Base-by-base conservation (phyloP, 306 rosid species). In the Fagus sylvatica region DNA sequence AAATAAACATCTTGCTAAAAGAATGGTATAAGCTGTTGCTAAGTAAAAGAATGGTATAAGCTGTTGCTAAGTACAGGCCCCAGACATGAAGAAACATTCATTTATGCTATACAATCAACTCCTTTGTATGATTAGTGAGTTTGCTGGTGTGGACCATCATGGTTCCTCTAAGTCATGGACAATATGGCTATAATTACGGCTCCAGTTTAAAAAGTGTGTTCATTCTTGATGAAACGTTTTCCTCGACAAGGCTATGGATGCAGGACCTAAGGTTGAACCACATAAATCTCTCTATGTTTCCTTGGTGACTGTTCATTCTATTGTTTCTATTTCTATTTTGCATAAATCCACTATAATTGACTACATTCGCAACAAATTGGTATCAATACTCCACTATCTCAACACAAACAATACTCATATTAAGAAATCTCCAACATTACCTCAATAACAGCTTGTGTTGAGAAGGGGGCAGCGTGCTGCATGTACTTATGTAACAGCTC, bases 401-500 rank as follows among this genome's bases (percentile, higher is more conserved):
- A 51, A 53, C 4, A 65, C 0, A 37, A 64, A 41, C 43, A 59
- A 59, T 62, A 33, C 16, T 15, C 16, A 6, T 16, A 64, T 17
- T 36, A 37, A 64, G 70, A 64, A 66, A 67, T 75, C 65, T 17
- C 30, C 15, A 32, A n/a, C 55, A 55, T 61, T 53, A 86, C 98
- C 97, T 89, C 76, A 93, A 71, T 53, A 90, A 76, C 75, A 93
- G 90, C 74, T 86, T 84, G 71, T 88, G 88, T 39, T 91, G 84
- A 55, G 94, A 85, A 69, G 76, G 87, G 76, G 88, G 79, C 61
- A 90, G 81, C 87, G 72, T 84, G 75, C 71, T 81, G 53, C 82
- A 90, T n/a, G 87, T 82, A 55, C 89, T 84, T 66, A 7, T 80
- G 78, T 83, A 91, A 81, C 70, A 79, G 83, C 79, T 83, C 72